phyloP scores from a whole-genome alignment of 345 rosid genomes.

The Mercurialis annua region DNA sequence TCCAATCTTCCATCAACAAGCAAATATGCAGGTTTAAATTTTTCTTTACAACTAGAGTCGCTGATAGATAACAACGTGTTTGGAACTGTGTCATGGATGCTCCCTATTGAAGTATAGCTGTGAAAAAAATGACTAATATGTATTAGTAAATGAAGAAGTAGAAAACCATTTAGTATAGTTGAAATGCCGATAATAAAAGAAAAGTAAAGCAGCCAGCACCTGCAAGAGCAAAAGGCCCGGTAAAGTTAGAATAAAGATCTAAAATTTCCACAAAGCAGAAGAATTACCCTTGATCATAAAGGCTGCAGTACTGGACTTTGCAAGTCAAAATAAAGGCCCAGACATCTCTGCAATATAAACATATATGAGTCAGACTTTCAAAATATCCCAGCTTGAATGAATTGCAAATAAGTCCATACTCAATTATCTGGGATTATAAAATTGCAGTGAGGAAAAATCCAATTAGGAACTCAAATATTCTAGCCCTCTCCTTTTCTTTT shows the following conservation, averaged over 20 bases:
- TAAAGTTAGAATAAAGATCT: background rate
- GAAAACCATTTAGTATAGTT: slow-evolving; percentile 1
- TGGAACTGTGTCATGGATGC: slow-evolving; percentile 90
- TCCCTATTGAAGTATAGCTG: slow-evolving; percentile 98
- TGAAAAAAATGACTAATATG: slow-evolving; percentile 5
- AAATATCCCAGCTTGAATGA: slow-evolving; percentile 8
- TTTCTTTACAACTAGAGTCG: slow-evolving; percentile 43
- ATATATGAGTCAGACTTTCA: slow-evolving; percentile 18
- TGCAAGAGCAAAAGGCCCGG: slow-evolving; percentile 9
- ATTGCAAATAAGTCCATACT: background rate
- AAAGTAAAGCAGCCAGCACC: background rate
- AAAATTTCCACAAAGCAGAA: slow-evolving; percentile 17
- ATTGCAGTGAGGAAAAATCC: background rate
- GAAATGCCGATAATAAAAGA: background rate
- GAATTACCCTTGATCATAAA: slow-evolving; percentile 91
- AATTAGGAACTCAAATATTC: too few relatives aligned
- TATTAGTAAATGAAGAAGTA: slow-evolving; percentile 1
- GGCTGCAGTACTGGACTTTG: slow-evolving; percentile 93
- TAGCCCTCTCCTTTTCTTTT: background rate
- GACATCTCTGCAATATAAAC: slow-evolving; percentile 68
- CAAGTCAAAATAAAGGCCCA: slow-evolving; percentile 94
- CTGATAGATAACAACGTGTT: slow-evolving; percentile 58
- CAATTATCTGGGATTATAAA: background rate
- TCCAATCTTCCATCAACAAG: slow-evolving; percentile 96
- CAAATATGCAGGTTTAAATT: slow-evolving; percentile 90